These are phyloP conservation scores for Psilocybe mexicana DNA, from an alignment of 1,284 basidiomycete species.

Conservation along the genomic window DNA sequence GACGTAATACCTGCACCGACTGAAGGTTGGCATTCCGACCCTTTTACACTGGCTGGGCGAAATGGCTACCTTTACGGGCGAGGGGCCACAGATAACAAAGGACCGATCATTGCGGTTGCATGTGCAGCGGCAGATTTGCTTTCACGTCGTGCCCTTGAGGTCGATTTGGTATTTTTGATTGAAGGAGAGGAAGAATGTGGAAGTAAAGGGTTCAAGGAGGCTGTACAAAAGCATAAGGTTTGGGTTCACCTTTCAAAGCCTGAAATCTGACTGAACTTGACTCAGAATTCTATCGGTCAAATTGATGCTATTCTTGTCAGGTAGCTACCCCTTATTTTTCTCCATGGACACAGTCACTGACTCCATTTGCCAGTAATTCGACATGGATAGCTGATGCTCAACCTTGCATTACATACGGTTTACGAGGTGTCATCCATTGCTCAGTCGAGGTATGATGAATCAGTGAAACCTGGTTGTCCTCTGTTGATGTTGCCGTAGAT, in stretches of 20 bases:
- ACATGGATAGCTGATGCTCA: slow-evolving; percentile 95
- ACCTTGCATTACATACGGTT: slow-evolving; percentile 95
- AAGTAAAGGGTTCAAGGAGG: slow-evolving; percentile 80
- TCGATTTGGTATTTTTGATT: slow-evolving; percentile 89
- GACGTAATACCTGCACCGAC: slow-evolving; percentile 84
- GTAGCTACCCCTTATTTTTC: slow-evolving; percentile 33
- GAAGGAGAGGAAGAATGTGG: slow-evolving; percentile 98
- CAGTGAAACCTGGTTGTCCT: neutral
- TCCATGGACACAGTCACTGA: neutral
- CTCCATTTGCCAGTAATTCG: slow-evolving; percentile 67
- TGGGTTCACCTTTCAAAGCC: slow-evolving; percentile 5
- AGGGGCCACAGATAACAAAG: slow-evolving; percentile 91
- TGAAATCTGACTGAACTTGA: neutral
- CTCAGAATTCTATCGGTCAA: slow-evolving; percentile 65
- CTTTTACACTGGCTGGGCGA: slow-evolving; percentile 80
- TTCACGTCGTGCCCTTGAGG: slow-evolving; percentile 69
- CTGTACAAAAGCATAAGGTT: slow-evolving; percentile 78
- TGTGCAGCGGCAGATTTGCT: slow-evolving; percentile 86
- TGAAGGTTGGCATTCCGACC: slow-evolving; percentile 82
- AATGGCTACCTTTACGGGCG: slow-evolving; percentile 96
- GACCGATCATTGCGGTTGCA: slow-evolving; percentile 90
- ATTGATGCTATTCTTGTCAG: slow-evolving; percentile 88
- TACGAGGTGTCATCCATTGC: slow-evolving; percentile 91
- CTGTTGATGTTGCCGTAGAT: slow-evolving; percentile 43
- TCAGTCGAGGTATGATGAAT: slow-evolving; percentile 57